phyloP scores from a whole-genome alignment of 75 land plant genomes.

The Selaginella moellendorffii region DNA sequence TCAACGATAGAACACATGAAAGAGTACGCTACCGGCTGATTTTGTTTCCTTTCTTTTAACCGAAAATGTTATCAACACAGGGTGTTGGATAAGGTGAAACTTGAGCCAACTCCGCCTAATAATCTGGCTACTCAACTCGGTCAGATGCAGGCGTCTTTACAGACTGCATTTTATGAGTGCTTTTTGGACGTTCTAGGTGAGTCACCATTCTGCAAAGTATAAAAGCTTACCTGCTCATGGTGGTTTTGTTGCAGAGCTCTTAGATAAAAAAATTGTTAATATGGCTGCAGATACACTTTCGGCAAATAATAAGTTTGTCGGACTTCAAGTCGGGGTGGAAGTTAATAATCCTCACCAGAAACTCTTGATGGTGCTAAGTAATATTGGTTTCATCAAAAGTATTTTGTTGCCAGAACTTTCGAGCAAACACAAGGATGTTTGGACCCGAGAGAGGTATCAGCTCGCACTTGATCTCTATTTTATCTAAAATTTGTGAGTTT shows the following conservation, averaged over 20 bases:
- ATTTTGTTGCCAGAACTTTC: slow-evolving; percentile 52
- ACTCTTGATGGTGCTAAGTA: slow-evolving; percentile 76
- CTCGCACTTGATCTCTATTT: too few species aligned
- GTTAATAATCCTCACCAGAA: slow-evolving; percentile 51
- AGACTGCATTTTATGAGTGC: slow-evolving; percentile 63
- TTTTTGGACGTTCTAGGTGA: slow-evolving; percentile 74
- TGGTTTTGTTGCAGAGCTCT: too few species aligned
- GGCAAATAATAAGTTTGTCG: slow-evolving; percentile 26
- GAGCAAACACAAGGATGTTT: slow-evolving; percentile 59
- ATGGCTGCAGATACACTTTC: background rate
- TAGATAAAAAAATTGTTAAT: background rate
- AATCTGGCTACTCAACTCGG: slow-evolving; percentile 48
- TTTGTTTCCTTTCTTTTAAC: slow-evolving; percentile 9
- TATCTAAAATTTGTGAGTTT: too few species aligned
- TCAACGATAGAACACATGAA: slow-evolving; percentile 76
- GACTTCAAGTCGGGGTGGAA: slow-evolving; percentile 40
- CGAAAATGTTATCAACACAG: too few species aligned
- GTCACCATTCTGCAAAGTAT: background rate
- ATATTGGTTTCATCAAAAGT: slow-evolving; percentile 80
- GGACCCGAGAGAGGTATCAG: slow-evolving; percentile 49
- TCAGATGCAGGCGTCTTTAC: slow-evolving; percentile 66
- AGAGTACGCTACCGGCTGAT: slow-evolving; percentile 24
- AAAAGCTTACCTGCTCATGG: too few species aligned
- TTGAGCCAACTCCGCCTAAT: slow-evolving; percentile 34
- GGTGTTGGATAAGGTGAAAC: slow-evolving; percentile 53